Conservation (phyloP, 1,284 basidiomycete genomes). For the Fomes fomentarius region DNA sequence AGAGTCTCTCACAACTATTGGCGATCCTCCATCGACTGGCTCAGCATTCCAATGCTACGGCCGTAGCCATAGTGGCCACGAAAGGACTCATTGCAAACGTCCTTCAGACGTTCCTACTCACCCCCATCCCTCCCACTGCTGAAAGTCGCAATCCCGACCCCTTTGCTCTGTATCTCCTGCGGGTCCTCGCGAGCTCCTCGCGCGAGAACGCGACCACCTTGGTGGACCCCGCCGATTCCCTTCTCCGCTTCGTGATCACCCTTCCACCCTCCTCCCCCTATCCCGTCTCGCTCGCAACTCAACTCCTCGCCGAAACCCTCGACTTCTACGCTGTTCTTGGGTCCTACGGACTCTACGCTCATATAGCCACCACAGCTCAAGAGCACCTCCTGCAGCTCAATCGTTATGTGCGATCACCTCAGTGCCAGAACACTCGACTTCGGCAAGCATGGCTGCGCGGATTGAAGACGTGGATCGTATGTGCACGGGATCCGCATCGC, state of each 20-base stretch:
- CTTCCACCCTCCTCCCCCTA: slow-evolving; percentile 58
- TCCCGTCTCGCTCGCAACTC: slow-evolving; percentile 43
- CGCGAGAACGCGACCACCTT: slow-evolving; percentile 68
- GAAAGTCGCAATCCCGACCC: slow-evolving; percentile 47
- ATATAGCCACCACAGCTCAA: slow-evolving; percentile 66
- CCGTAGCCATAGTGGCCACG: slow-evolving; percentile 56
- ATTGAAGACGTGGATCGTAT: slow-evolving; percentile 76
- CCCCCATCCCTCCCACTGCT: slow-evolving; percentile 45
- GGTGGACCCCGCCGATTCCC: slow-evolving; percentile 58
- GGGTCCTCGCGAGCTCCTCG: slow-evolving; percentile 63
- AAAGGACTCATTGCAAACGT: slow-evolving; percentile 58
- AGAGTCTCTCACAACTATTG: slow-evolving; percentile 62
- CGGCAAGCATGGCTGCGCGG: slow-evolving; percentile 55
- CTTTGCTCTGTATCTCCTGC: slow-evolving; percentile 61
- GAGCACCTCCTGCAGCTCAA: slow-evolving; percentile 52
- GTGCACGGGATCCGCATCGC: slow-evolving; percentile 87
- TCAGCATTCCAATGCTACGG: slow-evolving; percentile 55
- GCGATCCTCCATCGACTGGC: slow-evolving; percentile 65
- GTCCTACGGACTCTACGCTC: slow-evolving; percentile 77
- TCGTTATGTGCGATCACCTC: slow-evolving; percentile 44
- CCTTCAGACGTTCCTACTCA: slow-evolving; percentile 59
- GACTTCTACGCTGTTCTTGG: slow-evolving; percentile 69
- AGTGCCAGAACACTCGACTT: slow-evolving; percentile 41
- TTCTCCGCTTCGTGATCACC: slow-evolving; percentile 77
- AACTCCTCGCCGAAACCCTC: slow-evolving; percentile 63